A percentile compares a stretch with the other conserved stretches of the same genome.
Conservation (phyloP, 805 yeast genomes). For the Starmerella riodocensis region DNA sequence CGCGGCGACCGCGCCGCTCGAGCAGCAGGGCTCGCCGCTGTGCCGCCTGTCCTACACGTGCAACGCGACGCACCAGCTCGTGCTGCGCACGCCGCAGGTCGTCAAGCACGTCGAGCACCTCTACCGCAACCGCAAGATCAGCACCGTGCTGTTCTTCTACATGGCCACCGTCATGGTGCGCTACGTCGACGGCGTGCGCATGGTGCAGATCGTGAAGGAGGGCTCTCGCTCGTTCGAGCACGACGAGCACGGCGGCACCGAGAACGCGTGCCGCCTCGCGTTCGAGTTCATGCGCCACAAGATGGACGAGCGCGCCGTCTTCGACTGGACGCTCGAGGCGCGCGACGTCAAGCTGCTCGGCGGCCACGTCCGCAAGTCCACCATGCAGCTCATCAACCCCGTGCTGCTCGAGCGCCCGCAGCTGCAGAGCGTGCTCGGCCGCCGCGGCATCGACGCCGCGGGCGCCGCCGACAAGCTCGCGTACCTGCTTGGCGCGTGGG, state of each 20-base stretch:
- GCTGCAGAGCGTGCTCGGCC: conserved; percentile 25
- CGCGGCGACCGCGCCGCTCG: conserved; percentile 6
- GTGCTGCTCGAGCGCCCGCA: conserved; percentile 28
- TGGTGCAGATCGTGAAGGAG: conserved; percentile 22
- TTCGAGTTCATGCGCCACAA: conserved; percentile 20
- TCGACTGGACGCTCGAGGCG: conserved; percentile 34
- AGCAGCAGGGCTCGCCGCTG: background rate
- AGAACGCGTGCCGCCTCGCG: conserved; percentile 16
- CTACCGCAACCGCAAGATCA: background rate
- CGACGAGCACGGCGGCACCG: conserved; percentile 21
- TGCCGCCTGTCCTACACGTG: conserved; percentile 24
- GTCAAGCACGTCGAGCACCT: conserved; percentile 6
- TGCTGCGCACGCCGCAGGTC: conserved; percentile 29
- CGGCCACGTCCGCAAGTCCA: conserved; percentile 24
- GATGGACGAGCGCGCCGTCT: conserved; percentile 11
- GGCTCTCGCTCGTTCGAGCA: conserved; percentile 23
- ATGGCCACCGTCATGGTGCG: background rate
- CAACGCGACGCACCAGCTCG: conserved; percentile 32
- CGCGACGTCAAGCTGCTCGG: conserved; percentile 27
- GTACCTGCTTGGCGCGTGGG: conserved; percentile 34
- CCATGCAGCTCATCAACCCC: conserved; percentile 31
- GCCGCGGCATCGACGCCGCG: conserved; percentile 14
- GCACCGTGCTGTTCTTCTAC: conserved; percentile 6
- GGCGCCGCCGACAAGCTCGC: conserved; percentile 27
- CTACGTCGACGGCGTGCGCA: conserved; percentile 1